Evolutionary conservation across 441 rosid species (phyloP).

Genomic region (Populus hybrid): DNA sequence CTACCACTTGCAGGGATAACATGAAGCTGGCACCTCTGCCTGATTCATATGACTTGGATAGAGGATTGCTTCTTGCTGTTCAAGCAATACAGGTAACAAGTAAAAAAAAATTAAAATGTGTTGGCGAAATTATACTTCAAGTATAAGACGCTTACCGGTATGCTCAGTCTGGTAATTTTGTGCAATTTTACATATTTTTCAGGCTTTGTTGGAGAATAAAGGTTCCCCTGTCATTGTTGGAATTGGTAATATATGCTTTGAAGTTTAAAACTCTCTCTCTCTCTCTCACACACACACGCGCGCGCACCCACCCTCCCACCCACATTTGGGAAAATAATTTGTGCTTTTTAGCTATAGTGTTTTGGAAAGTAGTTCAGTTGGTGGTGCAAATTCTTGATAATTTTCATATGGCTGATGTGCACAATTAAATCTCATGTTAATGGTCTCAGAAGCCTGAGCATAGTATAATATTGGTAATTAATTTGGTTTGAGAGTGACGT

Average conservation of each 20-base stretch:
- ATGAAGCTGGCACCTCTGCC: conserved; percentile 93
- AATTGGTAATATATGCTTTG: conserved; percentile 58
- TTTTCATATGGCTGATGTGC: background rate
- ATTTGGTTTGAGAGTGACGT: background rate
- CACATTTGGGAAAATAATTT: background rate
- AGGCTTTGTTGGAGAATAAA: conserved; percentile 93
- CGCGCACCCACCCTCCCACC: background rate
- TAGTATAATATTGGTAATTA: background rate
- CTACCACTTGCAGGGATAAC: conserved; percentile 91
- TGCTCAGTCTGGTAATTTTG: conserved; percentile 19
- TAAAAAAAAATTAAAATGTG: conserved; percentile 1
- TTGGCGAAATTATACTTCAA: background rate
- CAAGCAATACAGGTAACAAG: conserved; percentile 93
- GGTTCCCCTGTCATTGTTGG: conserved; percentile 91
- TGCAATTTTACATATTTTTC: conserved; percentile 25
- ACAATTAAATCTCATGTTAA: background rate
- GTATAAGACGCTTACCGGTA: conserved; percentile 8
- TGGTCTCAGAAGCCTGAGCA: background rate
- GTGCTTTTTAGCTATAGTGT: background rate
- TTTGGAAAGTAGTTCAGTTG: background rate
- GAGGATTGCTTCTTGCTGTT: conserved; percentile 98
- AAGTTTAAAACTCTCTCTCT: background rate
- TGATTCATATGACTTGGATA: conserved; percentile 94
- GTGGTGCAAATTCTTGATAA: background rate
- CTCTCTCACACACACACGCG: background rate